Evolutionary conservation across 108 stramenopile genomes (phyloP), one percentile per base, ranked within the genome.

Genomic region (Nitzschia palea): DNA sequence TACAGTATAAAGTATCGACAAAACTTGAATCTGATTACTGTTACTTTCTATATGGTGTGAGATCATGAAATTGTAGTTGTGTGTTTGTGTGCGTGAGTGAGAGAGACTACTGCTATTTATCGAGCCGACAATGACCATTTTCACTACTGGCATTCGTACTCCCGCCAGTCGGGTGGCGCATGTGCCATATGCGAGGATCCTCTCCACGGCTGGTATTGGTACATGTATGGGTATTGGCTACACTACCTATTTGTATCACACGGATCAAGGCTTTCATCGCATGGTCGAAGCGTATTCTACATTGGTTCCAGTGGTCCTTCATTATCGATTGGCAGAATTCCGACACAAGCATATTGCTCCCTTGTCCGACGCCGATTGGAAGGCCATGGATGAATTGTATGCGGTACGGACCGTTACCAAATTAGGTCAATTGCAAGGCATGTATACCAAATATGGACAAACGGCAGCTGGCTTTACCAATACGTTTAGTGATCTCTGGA

Each of bases 361-460:
- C 20, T 9, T 50, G 25, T 33, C 44, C 1, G 62, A 64, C n/a
- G 45, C 68, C 20, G 76, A 70, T 12, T 77, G 76, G 76, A 63
- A 65, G 28, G 64, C 44, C 0, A 30, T 77, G 18, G 76, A 77
- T 60, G 64, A 77, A 28, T 25, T 31, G 30, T 70, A 77, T 33
- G 76, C 76, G 0, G 48, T 52, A 12, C 57, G 44, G 2, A 77
- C 76, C 26, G 68, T 77, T 17, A 30, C 43, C 1, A 44, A 47
- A 30, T 36, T 77, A 3, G 76, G 64, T 32, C 15, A 51, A 29
- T 42, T 77, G 0, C 76, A 77, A 40, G 76, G 76, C 9, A 77
- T 71, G 77, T 71, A 78, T 28, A 45, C 43, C 29, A 78, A 78
- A 55, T 78, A 78, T 44, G 65, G 77, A 4, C 77, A 78, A 63